These are phyloP conservation scores for Dipodascus geniculatus DNA, from an alignment of 805 yeast species.

Conservation along the genomic window DNA sequence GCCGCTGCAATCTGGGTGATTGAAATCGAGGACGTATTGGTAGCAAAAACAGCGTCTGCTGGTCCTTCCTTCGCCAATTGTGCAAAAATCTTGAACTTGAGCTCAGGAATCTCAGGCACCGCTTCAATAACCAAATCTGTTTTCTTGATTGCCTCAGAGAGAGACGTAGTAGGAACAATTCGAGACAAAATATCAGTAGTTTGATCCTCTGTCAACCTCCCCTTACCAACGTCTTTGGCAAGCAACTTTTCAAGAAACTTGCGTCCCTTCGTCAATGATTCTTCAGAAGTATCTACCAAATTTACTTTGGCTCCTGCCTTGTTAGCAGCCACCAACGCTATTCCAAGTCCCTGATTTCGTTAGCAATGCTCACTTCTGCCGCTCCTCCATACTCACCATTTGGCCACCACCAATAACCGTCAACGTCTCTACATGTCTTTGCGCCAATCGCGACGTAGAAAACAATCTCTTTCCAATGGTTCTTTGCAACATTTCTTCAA, in stretches of 20 bases:
- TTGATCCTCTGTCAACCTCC: constrained; percentile 21
- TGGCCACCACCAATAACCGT: constrained; percentile 34
- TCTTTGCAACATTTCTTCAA: not conserved
- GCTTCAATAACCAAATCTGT: constrained; percentile 33
- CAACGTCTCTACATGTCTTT: constrained; percentile 15
- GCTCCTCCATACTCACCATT: constrained; percentile 22
- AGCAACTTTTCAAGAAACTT: constrained; percentile 28
- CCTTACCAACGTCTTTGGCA: constrained; percentile 27
- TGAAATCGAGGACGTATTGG: constrained; percentile 33
- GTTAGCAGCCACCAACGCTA: constrained; percentile 32
- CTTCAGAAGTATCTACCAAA: constrained; percentile 25
- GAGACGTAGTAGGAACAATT: constrained; percentile 17
- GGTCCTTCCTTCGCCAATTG: constrained; percentile 23
- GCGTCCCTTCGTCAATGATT: constrained; percentile 24
- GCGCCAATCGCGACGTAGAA: not conserved
- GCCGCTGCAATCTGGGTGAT: constrained; percentile 34
- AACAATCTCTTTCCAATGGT: not conserved
- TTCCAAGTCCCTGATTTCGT: constrained; percentile 28
- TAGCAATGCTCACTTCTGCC: not conserved
- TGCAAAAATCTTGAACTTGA: constrained; percentile 27
- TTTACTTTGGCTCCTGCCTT: constrained; percentile 27
- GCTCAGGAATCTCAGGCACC: constrained; percentile 30
- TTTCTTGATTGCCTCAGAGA: constrained; percentile 17
- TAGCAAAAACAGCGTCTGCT: constrained; percentile 25
- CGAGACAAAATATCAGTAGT: constrained; percentile 22